Evolutionary conservation across 2,329 filamentous ascomycete genomes (phyloP), one percentile per base, ranked within the genome.

Genomic region (Cryphonectria naterciae): DNA sequence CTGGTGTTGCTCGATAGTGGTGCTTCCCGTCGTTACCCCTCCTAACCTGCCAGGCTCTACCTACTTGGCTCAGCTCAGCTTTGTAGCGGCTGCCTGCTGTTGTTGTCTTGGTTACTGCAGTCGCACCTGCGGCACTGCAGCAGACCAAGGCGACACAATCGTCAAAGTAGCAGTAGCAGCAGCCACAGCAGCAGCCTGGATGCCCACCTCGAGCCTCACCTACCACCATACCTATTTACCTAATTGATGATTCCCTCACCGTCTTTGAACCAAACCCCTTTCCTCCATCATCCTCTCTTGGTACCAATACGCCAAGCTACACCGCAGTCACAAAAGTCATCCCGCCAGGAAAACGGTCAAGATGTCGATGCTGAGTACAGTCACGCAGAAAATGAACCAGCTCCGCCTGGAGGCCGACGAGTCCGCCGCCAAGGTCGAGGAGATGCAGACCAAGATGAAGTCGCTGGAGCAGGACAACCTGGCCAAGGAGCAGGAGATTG

Each of bases 401-500:
- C 94, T 99, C 86, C 95, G 95, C 81, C 85, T 95, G 84, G 94
- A 98, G 89, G 93, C 94, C 79, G 96, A 98, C 80, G 92, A 96
- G 81, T 91, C 93, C 75, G 85, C 90, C 75, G 84, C 87, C 81
- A 92, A 95, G 85, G 91, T 92, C 75, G 93, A 98, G 81, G 95
- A 98, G 85, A 89, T 97, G 76, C 91, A 96, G 85, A 76, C 83
- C 78, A 95, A 93, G 85, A 88, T 98, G 85, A 98, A 98, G 88
- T 83, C 85, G 68, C 89, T 98, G 75, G 95, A 99, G 85, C 92
- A 97, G 84, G 95, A 98, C 86, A 97, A 94, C 83, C 88, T 97
- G 74, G 88, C 92, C 81, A 98, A 98, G 87, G 96, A 98, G 86
- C 95, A 98, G 85, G 95, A 98, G 83, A 97, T 98, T 83, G 97